Conservation (phyloP, 2,329 filamentous ascomycete genomes). For the Colletotrichum neosansevieriae region DNA sequence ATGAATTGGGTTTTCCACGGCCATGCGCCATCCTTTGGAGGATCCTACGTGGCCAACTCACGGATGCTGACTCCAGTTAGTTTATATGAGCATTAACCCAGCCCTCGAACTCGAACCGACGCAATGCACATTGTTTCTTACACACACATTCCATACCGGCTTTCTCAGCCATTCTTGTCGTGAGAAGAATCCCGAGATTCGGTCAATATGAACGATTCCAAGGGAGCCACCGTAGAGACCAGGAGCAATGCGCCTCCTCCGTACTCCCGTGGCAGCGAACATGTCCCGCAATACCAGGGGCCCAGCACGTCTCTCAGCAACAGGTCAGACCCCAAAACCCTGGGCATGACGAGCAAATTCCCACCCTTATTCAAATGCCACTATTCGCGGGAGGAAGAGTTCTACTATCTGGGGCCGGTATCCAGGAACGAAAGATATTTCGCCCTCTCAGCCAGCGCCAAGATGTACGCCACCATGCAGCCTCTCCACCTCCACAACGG, state of each 20-base stretch:
- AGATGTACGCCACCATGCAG: slow-evolving; percentile 2
- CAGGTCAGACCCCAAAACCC: background rate
- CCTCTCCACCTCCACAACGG: slow-evolving; percentile 12
- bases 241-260: background rate
- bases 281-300: background rate
- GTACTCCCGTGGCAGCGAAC: background rate
- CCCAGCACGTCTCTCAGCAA: background rate
- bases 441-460: slow-evolving; percentile 1
- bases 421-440: background rate
- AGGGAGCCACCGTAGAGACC: background rate
- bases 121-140: too few relatives aligned
- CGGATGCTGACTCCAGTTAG: background rate
- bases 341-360: background rate
- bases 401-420: background rate
- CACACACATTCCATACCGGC: too few relatives aligned
- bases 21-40: slow-evolving; percentile 1
- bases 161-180: background rate
- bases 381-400: background rate
- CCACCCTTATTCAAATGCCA: background rate
- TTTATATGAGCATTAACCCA: too few relatives aligned
- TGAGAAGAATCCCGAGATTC: accelerated
- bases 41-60: background rate
- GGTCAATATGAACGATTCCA: background rate
- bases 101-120: too few relatives aligned
- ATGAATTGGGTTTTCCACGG: background rate